Percentiles rank a stretch among this genome's conserved stretches.
Evolutionary conservation across 2,329 filamentous ascomycete genomes (phyloP).

Genomic region (Cercospora nicotianae): DNA sequence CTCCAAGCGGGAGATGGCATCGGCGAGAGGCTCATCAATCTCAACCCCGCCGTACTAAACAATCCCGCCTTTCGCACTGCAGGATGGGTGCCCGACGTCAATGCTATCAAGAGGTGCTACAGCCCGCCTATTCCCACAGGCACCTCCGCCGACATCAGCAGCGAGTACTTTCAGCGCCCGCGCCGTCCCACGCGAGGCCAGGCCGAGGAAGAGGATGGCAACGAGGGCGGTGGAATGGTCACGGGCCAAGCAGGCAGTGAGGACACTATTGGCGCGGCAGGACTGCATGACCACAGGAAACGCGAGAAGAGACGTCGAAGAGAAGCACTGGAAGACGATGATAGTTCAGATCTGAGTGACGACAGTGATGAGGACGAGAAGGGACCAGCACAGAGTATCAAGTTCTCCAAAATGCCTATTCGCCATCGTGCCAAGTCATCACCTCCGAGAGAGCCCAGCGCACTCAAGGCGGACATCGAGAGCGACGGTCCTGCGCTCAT

Average conservation of each 20-base stretch:
- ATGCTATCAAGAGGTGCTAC: slow-evolving; percentile 78
- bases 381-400: slow-evolving; percentile 82
- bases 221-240: slow-evolving; percentile 71
- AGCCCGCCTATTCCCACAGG: slow-evolving; percentile 80
- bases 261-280: slow-evolving; percentile 66
- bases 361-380: slow-evolving; percentile 72
- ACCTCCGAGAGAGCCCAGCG: slow-evolving; percentile 47
- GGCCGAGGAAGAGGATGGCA: slow-evolving; percentile 58
- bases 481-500: slow-evolving; percentile 32
- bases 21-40: slow-evolving; percentile 77
- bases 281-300: slow-evolving; percentile 54
- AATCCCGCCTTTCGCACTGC: slow-evolving; percentile 79
- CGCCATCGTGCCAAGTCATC: slow-evolving; percentile 84
- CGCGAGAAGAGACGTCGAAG: slow-evolving; percentile 61
- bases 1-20: slow-evolving; percentile 81
- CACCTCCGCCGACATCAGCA: slow-evolving; percentile 49
- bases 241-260: slow-evolving; percentile 63
- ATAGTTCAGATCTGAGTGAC: slow-evolving; percentile 81
- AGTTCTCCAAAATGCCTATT: slow-evolving; percentile 94
- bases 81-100: slow-evolving; percentile 73
- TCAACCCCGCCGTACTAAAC: slow-evolving; percentile 77
- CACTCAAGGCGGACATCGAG: slow-evolving; percentile 20
- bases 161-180: slow-evolving; percentile 75
- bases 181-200: slow-evolving; percentile 22
- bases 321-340: slow-evolving; percentile 79